Evolutionary conservation across 176 grass and related monocot species (phyloP).

Genomic region (Zoysia pacifica): DNA sequence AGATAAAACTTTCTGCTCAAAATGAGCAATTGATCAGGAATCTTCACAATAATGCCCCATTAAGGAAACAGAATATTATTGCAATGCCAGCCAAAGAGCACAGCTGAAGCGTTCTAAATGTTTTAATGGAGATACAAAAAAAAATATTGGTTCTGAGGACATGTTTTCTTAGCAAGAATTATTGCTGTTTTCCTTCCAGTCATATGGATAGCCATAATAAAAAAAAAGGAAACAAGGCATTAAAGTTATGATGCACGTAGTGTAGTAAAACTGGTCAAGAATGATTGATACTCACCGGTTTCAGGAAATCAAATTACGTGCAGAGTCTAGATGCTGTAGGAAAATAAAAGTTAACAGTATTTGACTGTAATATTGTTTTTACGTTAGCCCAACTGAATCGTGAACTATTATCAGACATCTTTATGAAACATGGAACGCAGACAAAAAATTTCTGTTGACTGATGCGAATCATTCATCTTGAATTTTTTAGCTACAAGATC

Average conservation of each 20-base stretch:
- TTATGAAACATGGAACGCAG: too few relatives aligned
- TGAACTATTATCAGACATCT: background rate
- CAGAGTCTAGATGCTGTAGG: background rate
- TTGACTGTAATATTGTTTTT: background rate
- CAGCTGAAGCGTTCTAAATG: background rate
- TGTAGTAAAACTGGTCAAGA: conserved; percentile 4
- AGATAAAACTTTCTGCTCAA: conserved; percentile 1
- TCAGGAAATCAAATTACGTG: conserved; percentile 1
- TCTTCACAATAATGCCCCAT: background rate
- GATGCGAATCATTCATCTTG: background rate
- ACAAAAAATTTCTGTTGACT: too few relatives aligned
- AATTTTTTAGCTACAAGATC: conserved; percentile 11
- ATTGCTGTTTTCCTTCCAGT: background rate
- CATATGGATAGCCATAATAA: background rate
- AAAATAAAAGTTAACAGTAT: conserved; percentile 15
- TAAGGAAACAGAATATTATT: background rate
- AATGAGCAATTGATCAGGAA: background rate
- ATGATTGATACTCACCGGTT: background rate
- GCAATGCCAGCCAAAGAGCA: conserved; percentile 10
- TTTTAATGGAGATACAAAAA: background rate
- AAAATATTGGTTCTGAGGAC: background rate
- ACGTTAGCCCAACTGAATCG: background rate
- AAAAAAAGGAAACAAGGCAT: background rate
- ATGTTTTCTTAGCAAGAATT: background rate
- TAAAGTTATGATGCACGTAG: background rate